Percentiles rank a stretch among this genome's conserved stretches.
Evolutionary conservation across 768 basidiomycete species (phyloP).

Genomic region (Hypsizygus marmoreus): DNA sequence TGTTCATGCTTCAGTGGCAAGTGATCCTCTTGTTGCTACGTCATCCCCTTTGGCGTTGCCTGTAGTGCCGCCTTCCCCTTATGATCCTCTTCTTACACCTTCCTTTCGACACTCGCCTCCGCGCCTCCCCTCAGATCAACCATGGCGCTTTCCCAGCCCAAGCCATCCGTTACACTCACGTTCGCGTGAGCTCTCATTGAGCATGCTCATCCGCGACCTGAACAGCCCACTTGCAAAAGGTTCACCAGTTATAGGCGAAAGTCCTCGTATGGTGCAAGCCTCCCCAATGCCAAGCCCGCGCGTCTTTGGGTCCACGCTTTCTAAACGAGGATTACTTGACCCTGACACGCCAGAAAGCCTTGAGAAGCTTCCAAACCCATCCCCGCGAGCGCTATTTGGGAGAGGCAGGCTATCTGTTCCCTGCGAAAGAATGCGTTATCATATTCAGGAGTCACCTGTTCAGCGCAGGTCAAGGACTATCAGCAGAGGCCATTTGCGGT

Average conservation of each 20-base stretch:
- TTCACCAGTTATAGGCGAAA: slow-evolving; percentile 25
- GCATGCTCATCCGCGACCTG: slow-evolving; percentile 58
- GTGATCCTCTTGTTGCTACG: slow-evolving; percentile 21
- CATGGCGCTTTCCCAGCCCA: slow-evolving; percentile 81
- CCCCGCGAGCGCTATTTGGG: slow-evolving; percentile 42
- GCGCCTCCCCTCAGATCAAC: slow-evolving; percentile 74
- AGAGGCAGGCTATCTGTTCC: slow-evolving; percentile 34
- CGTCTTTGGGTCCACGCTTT: slow-evolving; percentile 19
- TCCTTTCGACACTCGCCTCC: slow-evolving; percentile 79
- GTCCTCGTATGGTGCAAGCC: slow-evolving; percentile 33
- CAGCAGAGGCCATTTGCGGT: slow-evolving; percentile 26
- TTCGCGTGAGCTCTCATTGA: slow-evolving; percentile 64
- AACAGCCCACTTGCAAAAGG: slow-evolving; percentile 48
- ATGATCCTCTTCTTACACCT: slow-evolving; percentile 73
- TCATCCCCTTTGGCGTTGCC: slow-evolving; percentile 33
- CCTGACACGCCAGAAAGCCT: slow-evolving; percentile 34
- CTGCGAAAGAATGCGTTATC: slow-evolving; percentile 32
- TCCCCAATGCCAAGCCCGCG: slow-evolving; percentile 36
- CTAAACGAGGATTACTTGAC: slow-evolving; percentile 20
- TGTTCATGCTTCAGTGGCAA: slow-evolving; percentile 20
- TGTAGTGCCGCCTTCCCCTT: slow-evolving; percentile 66
- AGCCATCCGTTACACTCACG: slow-evolving; percentile 74
- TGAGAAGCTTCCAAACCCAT: slow-evolving; percentile 34
- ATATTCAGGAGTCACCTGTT: slow-evolving; percentile 51
- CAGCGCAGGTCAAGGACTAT: slow-evolving; percentile 29